These are phyloP conservation scores for Wallacemonas sp. DNA, from an alignment of 208 protist species.

Conservation along the genomic window DNA sequence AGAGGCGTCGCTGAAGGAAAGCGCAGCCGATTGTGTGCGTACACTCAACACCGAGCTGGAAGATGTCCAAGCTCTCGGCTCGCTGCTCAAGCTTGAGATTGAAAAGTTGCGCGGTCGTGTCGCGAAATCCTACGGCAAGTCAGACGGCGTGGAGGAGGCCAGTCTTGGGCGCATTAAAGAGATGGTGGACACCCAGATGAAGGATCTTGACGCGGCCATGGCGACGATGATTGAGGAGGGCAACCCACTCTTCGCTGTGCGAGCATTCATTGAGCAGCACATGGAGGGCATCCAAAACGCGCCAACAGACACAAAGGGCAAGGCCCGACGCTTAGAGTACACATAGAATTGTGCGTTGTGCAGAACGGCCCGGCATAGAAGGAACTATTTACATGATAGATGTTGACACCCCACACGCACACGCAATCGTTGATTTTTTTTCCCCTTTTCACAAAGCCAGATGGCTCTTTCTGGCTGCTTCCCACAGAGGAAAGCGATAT, in stretches of 20 bases:
- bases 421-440: no score
- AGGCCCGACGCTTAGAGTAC: conserved; percentile 30
- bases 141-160: conserved; percentile 62
- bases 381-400: neutral
- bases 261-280: conserved; percentile 31
- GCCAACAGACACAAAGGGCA: conserved; percentile 9
- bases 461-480: neutral
- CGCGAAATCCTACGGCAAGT: conserved; percentile 41
- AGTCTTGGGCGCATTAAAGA: conserved; percentile 69
- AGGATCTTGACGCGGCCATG: conserved; percentile 52
- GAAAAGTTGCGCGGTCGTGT: conserved; percentile 67
- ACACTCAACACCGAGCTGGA: conserved; percentile 75
- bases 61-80: conserved; percentile 76
- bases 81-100: conserved; percentile 57
- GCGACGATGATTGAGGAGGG: conserved; percentile 24
- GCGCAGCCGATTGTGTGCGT: conserved; percentile 70
- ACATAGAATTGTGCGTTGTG: conserved; percentile 14
- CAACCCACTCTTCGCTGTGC: conserved; percentile 34
- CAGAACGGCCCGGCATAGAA: neutral
- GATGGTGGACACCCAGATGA: conserved; percentile 65
- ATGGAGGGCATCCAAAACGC: conserved; percentile 24
- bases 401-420: neutral
- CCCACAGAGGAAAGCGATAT: neutral
- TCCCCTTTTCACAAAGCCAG: neutral
- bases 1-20: conserved; percentile 70